phyloP scores from a whole-genome alignment of 805 yeast genomes.

The Yamadazyma laniorum region DNA sequence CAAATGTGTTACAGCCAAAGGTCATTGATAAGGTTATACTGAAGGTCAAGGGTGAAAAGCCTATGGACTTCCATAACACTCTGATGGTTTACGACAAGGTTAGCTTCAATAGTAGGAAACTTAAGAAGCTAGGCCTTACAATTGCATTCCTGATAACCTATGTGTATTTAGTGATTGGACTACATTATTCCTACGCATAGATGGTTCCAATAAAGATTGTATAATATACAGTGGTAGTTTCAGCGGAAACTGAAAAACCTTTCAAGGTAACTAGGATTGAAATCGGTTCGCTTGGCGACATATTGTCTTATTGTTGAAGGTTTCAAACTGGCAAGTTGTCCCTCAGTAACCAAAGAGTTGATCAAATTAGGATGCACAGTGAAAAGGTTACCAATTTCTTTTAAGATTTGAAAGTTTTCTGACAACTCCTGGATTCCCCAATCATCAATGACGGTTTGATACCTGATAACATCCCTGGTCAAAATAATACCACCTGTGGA shows the following conservation, averaged over 20 bases:
- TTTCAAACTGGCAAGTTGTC: slow-evolving; percentile 67
- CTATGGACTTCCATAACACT: neutral
- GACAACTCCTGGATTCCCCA: slow-evolving; percentile 64
- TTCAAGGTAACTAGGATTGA: slow-evolving; percentile 52
- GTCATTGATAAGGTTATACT: neutral
- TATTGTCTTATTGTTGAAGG: slow-evolving; percentile 62
- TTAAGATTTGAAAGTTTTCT: slow-evolving; percentile 64
- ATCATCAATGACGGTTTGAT: slow-evolving; percentile 63
- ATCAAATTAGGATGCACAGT: slow-evolving; percentile 81
- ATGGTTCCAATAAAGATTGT: neutral
- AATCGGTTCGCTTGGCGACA: slow-evolving; percentile 68
- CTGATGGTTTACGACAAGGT: neutral
- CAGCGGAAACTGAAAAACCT: slow-evolving; percentile 40
- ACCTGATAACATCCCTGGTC: slow-evolving; percentile 78
- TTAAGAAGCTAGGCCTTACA: neutral
- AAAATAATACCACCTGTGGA: slow-evolving; percentile 80
- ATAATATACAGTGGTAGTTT: slow-evolving; percentile 1
- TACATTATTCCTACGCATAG: slow-evolving; percentile 3
- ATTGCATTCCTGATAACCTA: neutral
- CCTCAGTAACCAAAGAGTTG: slow-evolving; percentile 76
- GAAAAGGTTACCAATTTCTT: slow-evolving; percentile 81
- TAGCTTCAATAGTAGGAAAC: neutral
- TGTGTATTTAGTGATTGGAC: slow-evolving; percentile 3
- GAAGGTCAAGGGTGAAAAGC: too few species aligned
- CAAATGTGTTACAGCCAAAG: slow-evolving; percentile 10